phyloP scores from a whole-genome alignment of 2,329 filamentous ascomycete species.

The Elsinoe batatas region DNA sequence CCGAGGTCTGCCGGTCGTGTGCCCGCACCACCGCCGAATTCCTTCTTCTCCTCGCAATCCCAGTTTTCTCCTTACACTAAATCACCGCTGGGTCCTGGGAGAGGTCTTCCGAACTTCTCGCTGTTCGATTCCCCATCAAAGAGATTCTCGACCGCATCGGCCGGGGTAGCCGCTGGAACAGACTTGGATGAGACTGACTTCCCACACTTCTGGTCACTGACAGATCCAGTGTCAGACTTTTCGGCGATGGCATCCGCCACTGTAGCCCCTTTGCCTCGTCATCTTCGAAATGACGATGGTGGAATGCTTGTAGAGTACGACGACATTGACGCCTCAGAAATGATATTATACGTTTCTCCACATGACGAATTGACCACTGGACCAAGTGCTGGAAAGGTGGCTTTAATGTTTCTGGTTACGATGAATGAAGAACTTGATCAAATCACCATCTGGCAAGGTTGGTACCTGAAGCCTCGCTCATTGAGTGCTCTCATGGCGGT shows the following conservation, averaged over 20 bases:
- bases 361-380: slow-evolving; percentile 47
- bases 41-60: slow-evolving; percentile 64
- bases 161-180: slow-evolving; percentile 9
- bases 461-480: slow-evolving; percentile 61
- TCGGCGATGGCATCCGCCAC: slow-evolving; percentile 61
- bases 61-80: slow-evolving; percentile 32
- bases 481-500: slow-evolving; percentile 35
- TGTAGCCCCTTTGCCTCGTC: slow-evolving; percentile 15
- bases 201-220: slow-evolving; percentile 71
- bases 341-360: slow-evolving; percentile 72
- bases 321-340: slow-evolving; percentile 66
- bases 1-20: slow-evolving; percentile 32
- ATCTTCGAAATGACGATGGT: slow-evolving; percentile 12
- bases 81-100: slow-evolving; percentile 21
- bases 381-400: slow-evolving; percentile 26
- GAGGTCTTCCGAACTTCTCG: not conserved
- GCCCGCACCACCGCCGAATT: slow-evolving; percentile 62
- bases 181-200: slow-evolving; percentile 39
- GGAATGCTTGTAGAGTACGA: slow-evolving; percentile 39
- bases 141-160: slow-evolving; percentile 1
- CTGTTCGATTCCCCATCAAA: slow-evolving; percentile 8
- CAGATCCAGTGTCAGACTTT: slow-evolving; percentile 75
- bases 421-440: slow-evolving; percentile 64
- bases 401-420: slow-evolving; percentile 67
- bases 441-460: slow-evolving; percentile 77